phyloP scores from a whole-genome alignment of 305 asterid species.

The Ilex paraguariensis region DNA sequence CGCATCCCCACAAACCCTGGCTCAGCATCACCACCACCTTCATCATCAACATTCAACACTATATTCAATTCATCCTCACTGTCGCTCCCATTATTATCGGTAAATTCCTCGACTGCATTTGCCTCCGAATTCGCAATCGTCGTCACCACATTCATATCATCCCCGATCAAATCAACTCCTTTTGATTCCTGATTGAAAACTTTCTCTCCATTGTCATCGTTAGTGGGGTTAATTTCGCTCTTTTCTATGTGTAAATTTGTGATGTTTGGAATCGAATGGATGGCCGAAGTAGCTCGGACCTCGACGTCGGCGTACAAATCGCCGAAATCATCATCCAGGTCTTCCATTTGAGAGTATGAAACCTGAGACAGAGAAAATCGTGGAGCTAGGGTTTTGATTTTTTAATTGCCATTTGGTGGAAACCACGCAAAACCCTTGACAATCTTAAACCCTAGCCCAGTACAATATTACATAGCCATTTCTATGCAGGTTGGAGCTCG shows the following conservation, averaged over 20 bases:
- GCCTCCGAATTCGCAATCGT: not conserved
- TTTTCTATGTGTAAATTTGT: constrained; percentile 13
- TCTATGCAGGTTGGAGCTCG: too few relatives aligned
- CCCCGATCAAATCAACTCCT: constrained; percentile 7
- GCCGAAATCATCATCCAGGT: constrained; percentile 43
- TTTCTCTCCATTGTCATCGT: constrained; percentile 3
- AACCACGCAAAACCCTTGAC: too few relatives aligned
- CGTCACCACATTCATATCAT: constrained; percentile 8
- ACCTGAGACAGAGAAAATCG: too few relatives aligned
- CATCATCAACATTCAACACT: constrained; percentile 30
- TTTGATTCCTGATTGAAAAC: constrained; percentile 1
- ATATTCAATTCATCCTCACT: constrained; percentile 35
- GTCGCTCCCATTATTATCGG: constrained; percentile 8
- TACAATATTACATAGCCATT: too few relatives aligned
- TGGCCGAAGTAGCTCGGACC: constrained; percentile 47
- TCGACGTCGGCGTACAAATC: constrained; percentile 67
- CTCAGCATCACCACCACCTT: constrained; percentile 6
- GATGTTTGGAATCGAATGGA: constrained; percentile 28
- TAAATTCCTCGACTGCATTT: constrained; percentile 1
- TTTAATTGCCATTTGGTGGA: too few relatives aligned
- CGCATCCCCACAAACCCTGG: not conserved
- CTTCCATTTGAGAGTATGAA: constrained; percentile 24
- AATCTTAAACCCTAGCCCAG: too few relatives aligned
- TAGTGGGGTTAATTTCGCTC: constrained; percentile 9
- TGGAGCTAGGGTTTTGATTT: too few relatives aligned